A percentile compares a stretch with the other conserved stretches of the same genome.
Evolutionary conservation across 2,329 filamentous ascomycete species (phyloP).

Genomic region (Penicillium nordicum): DNA sequence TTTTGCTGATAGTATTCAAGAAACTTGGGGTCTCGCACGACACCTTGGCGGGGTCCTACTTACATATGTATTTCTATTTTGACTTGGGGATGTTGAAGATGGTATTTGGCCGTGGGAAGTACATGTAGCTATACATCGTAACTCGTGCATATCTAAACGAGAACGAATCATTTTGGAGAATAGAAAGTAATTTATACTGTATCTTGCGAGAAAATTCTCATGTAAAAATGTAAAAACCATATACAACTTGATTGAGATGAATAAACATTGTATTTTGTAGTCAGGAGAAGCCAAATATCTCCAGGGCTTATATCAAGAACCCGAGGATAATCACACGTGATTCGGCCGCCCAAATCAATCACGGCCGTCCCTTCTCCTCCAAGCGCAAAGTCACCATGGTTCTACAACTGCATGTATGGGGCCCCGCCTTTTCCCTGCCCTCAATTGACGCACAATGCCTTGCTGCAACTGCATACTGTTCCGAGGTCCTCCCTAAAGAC

Average conservation of each 20-base stretch:
- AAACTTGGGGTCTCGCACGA: background rate
- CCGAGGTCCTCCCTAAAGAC: conserved; percentile 55
- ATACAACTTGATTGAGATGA: background rate
- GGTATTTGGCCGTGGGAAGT: background rate
- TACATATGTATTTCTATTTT: background rate
- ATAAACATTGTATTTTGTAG: background rate
- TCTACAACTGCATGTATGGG: conserved; percentile 83
- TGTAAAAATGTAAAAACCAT: background rate
- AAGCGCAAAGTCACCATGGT: conserved; percentile 44
- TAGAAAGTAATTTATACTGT: background rate
- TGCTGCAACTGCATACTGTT: conserved; percentile 74
- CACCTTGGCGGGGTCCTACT: background rate
- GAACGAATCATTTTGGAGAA: background rate
- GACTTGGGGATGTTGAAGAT: background rate
- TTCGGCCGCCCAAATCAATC: conserved; percentile 17
- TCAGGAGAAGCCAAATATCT: background rate
- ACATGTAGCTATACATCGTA: background rate
- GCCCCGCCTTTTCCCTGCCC: conserved; percentile 79
- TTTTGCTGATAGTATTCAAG: background rate
- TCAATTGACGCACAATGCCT: conserved; percentile 92
- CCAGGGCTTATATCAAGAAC: background rate
- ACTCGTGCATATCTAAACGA: background rate
- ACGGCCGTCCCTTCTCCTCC: conserved; percentile 10
- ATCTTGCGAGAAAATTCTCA: background rate
- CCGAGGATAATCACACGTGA: conserved; percentile 22